phyloP scores from a whole-genome alignment of 306 rosid species.

The Ormosia emarginata region DNA sequence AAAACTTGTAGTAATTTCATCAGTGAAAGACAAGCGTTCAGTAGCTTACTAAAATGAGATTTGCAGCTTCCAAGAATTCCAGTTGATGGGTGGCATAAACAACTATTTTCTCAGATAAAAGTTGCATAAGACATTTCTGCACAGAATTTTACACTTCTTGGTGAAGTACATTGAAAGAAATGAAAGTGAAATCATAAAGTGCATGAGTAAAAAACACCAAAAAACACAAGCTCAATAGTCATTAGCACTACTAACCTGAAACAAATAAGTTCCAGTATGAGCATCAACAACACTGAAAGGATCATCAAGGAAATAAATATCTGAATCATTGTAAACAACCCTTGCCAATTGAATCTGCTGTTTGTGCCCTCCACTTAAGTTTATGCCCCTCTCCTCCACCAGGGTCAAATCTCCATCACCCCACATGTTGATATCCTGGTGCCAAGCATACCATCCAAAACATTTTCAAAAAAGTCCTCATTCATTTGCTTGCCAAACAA shows the following conservation, averaged over 20 bases:
- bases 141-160: constrained; percentile 18
- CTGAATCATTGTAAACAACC: constrained; percentile 81
- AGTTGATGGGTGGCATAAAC: constrained; percentile 87
- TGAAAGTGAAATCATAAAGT: neutral
- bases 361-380: constrained; percentile 94
- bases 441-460: constrained; percentile 78
- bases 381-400: constrained; percentile 88
- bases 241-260: constrained; percentile 47
- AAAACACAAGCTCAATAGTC: neutral
- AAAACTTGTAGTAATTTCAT: neutral
- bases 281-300: constrained; percentile 99
- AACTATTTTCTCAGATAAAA: constrained; percentile 71
- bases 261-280: constrained; percentile 77
- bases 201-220: neutral
- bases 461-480: constrained; percentile 47
- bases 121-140: constrained; percentile 86
- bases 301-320: constrained; percentile 83
- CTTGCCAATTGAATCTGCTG: constrained; percentile 91
- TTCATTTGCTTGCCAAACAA: constrained; percentile 76
- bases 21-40: neutral
- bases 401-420: constrained; percentile 60
- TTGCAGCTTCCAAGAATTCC: constrained; percentile 85
- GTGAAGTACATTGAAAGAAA: neutral
- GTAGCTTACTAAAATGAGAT: constrained; percentile 63
- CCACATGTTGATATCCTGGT: constrained; percentile 74